Base-by-base conservation (phyloP, 2,329 filamentous ascomycete species). In the Cordyceps militaris region DNA sequence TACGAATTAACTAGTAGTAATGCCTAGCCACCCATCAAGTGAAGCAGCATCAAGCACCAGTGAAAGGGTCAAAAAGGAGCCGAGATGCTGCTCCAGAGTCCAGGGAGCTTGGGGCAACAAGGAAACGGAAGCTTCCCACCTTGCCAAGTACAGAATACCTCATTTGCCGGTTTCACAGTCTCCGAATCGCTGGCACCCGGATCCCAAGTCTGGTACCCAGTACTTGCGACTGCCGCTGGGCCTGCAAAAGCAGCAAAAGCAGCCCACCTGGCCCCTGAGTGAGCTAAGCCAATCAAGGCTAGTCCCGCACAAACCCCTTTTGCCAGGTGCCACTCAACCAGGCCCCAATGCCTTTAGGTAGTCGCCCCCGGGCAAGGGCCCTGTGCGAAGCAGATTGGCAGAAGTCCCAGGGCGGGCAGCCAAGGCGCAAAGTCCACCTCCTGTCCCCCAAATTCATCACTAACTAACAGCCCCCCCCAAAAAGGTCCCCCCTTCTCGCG, bases 261-360 rank as follows among this genome's bases (percentile, higher is more conserved):
- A 48, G 36, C 46, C 59, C 51, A 60, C 60, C 59, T 59, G 62
- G 61, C 61, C 62, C 60, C 61, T 59, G 59, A 57, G 50, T 26
- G 36, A 14, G 38, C 66, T 67, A 70, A 58, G n/a, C 64, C 60
- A 9, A 61, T 62, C 21, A 3, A 61, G 67, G 21, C 47, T 71
- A 69, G 68, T 56, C 51, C 44, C 38, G 51, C 56, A 64, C 59
- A 65, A 68, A 68, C 69, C 69, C 69, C 67, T 71, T 70, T 70
- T 64, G 54, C 60, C 65, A 42, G 57, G 57, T 43, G 57, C 57
- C 57, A 59, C 57, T 53, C n/a, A 26, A 24, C 48, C 40, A 16
- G 19, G 24, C n/a, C 40, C 48, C 24, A 44, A 63, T 63, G 60
- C 60, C 58, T 6, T 6, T 32, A 11, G 30, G 30, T 11, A 32